Evolutionary conservation across 352 stramenopile genomes (phyloP).

Genomic region (Globisporangium spiculum): DNA sequence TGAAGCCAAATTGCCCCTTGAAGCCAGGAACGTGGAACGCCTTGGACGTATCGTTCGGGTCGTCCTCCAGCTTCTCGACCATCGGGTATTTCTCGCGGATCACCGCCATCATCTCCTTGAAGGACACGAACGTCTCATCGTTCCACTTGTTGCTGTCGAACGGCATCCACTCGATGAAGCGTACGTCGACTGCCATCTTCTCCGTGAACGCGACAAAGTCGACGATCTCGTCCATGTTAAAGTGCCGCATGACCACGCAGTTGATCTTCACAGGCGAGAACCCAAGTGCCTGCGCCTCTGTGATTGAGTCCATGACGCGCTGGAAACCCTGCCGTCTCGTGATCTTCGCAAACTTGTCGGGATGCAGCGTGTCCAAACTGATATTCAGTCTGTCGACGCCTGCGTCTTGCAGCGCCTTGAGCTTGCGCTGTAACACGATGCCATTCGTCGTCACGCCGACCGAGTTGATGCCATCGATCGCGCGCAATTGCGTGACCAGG

Average conservation of each 20-base stretch:
- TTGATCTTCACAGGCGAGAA: conserved; percentile 94
- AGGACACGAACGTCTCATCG: conserved; percentile 90
- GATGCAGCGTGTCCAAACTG: conserved; percentile 93
- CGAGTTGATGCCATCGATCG: conserved; percentile 67
- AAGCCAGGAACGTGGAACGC: conserved; percentile 82
- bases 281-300: conserved; percentile 51
- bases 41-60: conserved; percentile 95
- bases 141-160: conserved; percentile 98
- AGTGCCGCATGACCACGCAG: conserved; percentile 95
- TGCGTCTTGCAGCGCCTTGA: conserved; percentile 74
- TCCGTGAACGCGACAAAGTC: conserved; percentile 94
- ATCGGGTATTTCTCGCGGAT: conserved; percentile 43
- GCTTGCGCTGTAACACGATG: conserved; percentile 85
- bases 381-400: conserved; percentile 93
- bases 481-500: conserved; percentile 44
- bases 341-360: conserved; percentile 91
- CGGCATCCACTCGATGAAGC: conserved; percentile 99
- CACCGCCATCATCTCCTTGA: conserved; percentile 88
- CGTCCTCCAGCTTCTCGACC: conserved; percentile 61
- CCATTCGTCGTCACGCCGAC: conserved; percentile 97
- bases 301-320: conserved; percentile 84
- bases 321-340: conserved; percentile 89
- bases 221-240: conserved; percentile 93
- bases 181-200: conserved; percentile 86
- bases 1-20: conserved; percentile 90